Percentiles rank a stretch among this genome's conserved stretches.
These are phyloP conservation scores for Hysterangium stoloniferum DNA, from an alignment of 768 basidiomycete genomes.

Conservation along the genomic window DNA sequence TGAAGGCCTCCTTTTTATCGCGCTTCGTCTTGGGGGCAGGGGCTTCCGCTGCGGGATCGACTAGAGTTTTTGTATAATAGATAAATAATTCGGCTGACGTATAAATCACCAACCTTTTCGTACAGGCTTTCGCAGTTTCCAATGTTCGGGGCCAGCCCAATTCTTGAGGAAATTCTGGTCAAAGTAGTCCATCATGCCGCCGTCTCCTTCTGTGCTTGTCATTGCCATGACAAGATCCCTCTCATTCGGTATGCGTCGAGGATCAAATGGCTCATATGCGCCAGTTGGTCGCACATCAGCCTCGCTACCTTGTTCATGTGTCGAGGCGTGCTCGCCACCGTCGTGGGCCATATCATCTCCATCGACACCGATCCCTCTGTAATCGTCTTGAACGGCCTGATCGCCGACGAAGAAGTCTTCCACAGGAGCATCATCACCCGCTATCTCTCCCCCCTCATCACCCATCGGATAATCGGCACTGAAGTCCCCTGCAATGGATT, in stretches of 20 bases:
- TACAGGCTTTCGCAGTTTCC: constrained; percentile 84
- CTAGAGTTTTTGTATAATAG: constrained; percentile 10
- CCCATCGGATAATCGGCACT: constrained; percentile 30
- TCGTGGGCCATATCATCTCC: constrained; percentile 24
- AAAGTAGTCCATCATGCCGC: constrained; percentile 77
- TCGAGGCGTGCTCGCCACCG: constrained; percentile 35
- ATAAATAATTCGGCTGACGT: background rate
- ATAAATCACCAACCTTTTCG: constrained; percentile 52
- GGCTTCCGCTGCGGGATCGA: constrained; percentile 37
- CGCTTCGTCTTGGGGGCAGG: constrained; percentile 46
- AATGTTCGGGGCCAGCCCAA: constrained; percentile 99
- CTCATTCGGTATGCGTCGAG: constrained; percentile 64
- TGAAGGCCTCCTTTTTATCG: constrained; percentile 75
- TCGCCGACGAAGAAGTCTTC: constrained; percentile 68
- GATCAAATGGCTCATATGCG: constrained; percentile 75
- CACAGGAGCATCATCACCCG: constrained; percentile 23
- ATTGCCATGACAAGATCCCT: constrained; percentile 83
- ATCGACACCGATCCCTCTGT: constrained; percentile 20
- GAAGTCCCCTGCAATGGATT: constrained; percentile 32
- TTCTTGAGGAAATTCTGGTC: constrained; percentile 83
- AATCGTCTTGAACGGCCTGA: constrained; percentile 45
- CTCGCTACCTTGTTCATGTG: constrained; percentile 12
- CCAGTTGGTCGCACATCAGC: constrained; percentile 31
- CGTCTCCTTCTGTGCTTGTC: constrained; percentile 47
- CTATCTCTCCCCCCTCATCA: constrained; percentile 30